These are phyloP conservation scores for Naegleria fowleri DNA, from an alignment of 208 protist species.

Conservation along the genomic window DNA sequence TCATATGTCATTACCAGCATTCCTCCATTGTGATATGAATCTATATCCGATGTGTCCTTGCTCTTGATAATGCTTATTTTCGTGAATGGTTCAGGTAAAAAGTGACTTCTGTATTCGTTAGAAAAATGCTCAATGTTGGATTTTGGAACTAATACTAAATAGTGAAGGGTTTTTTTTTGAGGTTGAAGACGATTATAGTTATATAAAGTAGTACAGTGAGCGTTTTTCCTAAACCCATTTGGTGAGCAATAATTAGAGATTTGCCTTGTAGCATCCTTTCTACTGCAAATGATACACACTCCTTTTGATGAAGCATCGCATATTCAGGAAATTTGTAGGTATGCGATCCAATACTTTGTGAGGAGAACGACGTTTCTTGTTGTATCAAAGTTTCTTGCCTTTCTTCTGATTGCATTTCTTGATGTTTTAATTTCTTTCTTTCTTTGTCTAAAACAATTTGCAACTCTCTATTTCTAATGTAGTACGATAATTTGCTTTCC, in stretches of 20 bases:
- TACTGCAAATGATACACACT: not conserved
- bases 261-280: not conserved
- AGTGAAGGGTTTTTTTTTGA: not conserved
- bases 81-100: not conserved
- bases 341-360: not conserved
- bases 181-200: not conserved
- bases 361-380: no score
- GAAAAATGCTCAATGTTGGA: not conserved
- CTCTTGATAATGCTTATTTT: not conserved
- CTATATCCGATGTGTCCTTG: not conserved
- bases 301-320: not conserved
- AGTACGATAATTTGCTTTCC: not conserved
- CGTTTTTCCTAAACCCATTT: not conserved
- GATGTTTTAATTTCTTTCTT: not conserved
- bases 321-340: not conserved
- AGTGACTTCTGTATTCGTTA: not conserved
- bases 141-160: not conserved
- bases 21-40: not conserved
- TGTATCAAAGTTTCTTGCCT: no score
- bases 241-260: not conserved
- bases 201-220: not conserved
- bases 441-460: not conserved
- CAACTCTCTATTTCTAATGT: not conserved
- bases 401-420: no score
- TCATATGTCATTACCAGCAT: not conserved